Conservation (phyloP, 495 filamentous ascomycete species). For the Poronia punctata region DNA sequence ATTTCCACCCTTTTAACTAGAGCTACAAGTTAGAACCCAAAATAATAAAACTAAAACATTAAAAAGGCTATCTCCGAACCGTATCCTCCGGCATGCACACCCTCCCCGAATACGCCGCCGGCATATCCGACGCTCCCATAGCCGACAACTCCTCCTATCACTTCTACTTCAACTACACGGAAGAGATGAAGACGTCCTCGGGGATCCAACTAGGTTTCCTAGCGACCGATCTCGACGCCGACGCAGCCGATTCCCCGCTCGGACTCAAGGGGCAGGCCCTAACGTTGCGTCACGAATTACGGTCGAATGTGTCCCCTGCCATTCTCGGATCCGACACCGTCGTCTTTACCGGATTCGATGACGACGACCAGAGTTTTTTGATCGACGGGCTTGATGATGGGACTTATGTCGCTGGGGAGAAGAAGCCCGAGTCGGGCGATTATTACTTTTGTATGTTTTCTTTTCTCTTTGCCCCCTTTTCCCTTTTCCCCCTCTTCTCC, state of each 20-base stretch:
- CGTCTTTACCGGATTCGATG: conserved; percentile 1
- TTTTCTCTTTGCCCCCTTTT: too few species aligned
- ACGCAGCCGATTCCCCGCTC: not conserved
- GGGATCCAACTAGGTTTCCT: conserved; percentile 3
- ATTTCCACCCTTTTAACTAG: not conserved
- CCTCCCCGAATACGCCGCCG: not conserved
- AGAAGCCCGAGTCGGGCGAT: not conserved
- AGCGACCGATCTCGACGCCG: conserved; percentile 1
- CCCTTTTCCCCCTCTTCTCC: too few species aligned
- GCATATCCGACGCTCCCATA: not conserved
- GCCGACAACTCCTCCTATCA: conserved; percentile 3
- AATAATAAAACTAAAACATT: not conserved
- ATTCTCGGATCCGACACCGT: not conserved
- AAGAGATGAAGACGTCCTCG: not conserved
- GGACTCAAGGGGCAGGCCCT: conserved; percentile 1
- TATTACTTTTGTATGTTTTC: conserved; percentile 1
- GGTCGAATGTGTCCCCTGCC: not conserved
- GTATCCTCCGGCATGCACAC: not conserved
- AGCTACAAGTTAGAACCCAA: too few species aligned
- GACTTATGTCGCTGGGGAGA: not conserved
- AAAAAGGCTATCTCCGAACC: not conserved
- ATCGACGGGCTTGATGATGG: not conserved
- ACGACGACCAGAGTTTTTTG: not conserved
- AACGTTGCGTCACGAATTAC: too few species aligned
- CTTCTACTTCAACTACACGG: conserved; percentile 9